These are phyloP conservation scores for Pythium utonaiense DNA, from an alignment of 352 stramenopile species.

Conservation along the genomic window DNA sequence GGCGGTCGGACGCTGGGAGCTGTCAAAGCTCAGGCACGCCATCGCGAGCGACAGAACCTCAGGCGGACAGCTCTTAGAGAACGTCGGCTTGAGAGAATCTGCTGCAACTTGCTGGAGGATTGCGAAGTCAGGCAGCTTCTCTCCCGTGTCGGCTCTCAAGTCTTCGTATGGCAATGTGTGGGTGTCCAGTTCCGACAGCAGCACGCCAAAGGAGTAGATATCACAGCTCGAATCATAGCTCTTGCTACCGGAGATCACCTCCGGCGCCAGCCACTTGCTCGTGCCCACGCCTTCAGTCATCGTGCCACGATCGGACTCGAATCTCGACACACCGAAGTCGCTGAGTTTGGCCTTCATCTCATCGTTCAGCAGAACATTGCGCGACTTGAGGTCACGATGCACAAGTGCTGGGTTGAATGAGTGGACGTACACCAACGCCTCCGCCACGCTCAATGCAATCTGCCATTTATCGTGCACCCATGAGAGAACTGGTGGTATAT, in stretches of 20 bases:
- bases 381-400: slow-evolving; percentile 61
- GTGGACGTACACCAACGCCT: slow-evolving; percentile 60
- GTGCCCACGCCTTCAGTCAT: slow-evolving; percentile 57
- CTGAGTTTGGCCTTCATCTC: slow-evolving; percentile 52
- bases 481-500: background rate
- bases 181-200: slow-evolving; percentile 48
- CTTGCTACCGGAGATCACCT: slow-evolving; percentile 44
- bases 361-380: slow-evolving; percentile 41
- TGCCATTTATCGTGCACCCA: slow-evolving; percentile 9
- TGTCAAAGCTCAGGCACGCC: slow-evolving; percentile 22
- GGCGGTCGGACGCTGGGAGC: slow-evolving; percentile 15
- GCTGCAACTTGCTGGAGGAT: slow-evolving; percentile 33
- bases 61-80: slow-evolving; percentile 7
- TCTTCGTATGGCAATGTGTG: slow-evolving; percentile 43
- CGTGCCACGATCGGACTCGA: slow-evolving; percentile 34
- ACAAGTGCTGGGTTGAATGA: slow-evolving; percentile 49
- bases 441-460: slow-evolving; percentile 33
- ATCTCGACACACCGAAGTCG: slow-evolving; percentile 55
- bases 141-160: slow-evolving; percentile 20
- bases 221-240: slow-evolving; percentile 49
- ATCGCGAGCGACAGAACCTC: slow-evolving; percentile 17
- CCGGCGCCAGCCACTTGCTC: slow-evolving; percentile 46
- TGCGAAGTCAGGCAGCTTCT: slow-evolving; percentile 29
- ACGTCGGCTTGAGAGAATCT: slow-evolving; percentile 19
- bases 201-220: slow-evolving; percentile 48